These are phyloP conservation scores for Rhodotorula paludigena DNA, from an alignment of 768 basidiomycete genomes.

Conservation along the genomic window DNA sequence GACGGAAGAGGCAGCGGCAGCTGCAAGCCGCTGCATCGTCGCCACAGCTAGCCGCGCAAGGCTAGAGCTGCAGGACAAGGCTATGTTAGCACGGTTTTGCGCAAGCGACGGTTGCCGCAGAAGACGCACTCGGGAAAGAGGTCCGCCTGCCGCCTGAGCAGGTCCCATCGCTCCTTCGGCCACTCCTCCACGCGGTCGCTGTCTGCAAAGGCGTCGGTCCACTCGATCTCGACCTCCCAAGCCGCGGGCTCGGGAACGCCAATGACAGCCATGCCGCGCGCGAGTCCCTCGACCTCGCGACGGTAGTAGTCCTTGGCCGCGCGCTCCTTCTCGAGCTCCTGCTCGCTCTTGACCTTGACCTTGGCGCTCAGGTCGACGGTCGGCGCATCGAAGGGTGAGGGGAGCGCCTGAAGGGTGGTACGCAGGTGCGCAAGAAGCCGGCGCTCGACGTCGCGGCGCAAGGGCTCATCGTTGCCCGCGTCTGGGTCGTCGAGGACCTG, in stretches of 20 bases:
- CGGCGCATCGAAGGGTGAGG: slow-evolving; percentile 46
- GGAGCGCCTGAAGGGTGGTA: slow-evolving; percentile 60
- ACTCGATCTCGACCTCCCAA: slow-evolving; percentile 74
- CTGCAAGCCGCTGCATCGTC: slow-evolving; percentile 35
- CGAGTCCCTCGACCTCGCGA: slow-evolving; percentile 65
- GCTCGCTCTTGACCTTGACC: slow-evolving; percentile 50
- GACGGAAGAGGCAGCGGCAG: slow-evolving; percentile 43
- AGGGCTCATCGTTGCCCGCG: slow-evolving; percentile 60
- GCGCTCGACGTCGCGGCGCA: slow-evolving; percentile 70
- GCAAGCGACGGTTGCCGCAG: too few species aligned
- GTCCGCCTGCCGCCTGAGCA: slow-evolving; percentile 58
- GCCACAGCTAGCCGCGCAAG: slow-evolving; percentile 45
- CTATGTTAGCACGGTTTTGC: neutral
- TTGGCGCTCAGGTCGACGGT: slow-evolving; percentile 31
- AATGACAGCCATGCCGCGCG: slow-evolving; percentile 70
- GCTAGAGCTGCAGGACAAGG: neutral
- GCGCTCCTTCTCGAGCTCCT: slow-evolving; percentile 19
- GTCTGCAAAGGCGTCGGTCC: slow-evolving; percentile 60
- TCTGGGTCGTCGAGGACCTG: slow-evolving; percentile 76
- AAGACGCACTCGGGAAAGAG: slow-evolving; percentile 58
- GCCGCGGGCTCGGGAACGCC: slow-evolving; percentile 71
- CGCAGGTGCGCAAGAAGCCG: slow-evolving; percentile 67
- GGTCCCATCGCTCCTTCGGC: slow-evolving; percentile 50
- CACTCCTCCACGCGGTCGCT: slow-evolving; percentile 65
- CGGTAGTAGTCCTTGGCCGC: slow-evolving; percentile 49